phyloP scores from a whole-genome alignment of 2,329 filamentous ascomycete species.

The Emmonsiellopsis sp. region DNA sequence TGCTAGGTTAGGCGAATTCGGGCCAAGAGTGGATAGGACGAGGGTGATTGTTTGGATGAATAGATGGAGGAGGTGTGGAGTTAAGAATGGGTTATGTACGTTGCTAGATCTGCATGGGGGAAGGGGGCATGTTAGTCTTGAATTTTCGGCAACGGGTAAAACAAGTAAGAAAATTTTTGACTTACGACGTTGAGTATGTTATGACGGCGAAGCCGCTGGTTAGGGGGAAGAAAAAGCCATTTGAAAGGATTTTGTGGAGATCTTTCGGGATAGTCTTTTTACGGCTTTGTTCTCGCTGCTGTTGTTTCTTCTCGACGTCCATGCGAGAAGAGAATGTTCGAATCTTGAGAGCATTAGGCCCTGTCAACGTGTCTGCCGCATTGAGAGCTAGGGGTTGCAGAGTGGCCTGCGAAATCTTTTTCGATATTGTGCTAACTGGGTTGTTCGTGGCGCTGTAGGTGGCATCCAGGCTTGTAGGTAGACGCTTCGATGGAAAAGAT shows the following conservation, averaged over 20 bases:
- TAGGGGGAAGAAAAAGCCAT: conserved; percentile 78
- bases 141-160: conserved; percentile 13
- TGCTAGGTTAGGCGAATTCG: conserved; percentile 64
- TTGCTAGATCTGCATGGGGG: conserved; percentile 23
- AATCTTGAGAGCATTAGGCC: conserved; percentile 78
- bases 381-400: conserved; percentile 72
- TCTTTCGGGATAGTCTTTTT: conserved; percentile 59
- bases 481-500: conserved; percentile 69
- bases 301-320: conserved; percentile 49
- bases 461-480: conserved; percentile 65
- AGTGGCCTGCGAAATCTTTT: conserved; percentile 59
- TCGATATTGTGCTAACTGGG: conserved; percentile 60
- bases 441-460: conserved; percentile 48
- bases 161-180: conserved; percentile 5
- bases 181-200: conserved; percentile 43
- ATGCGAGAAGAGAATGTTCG: conserved; percentile 78
- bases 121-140: conserved; percentile 21
- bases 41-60: conserved; percentile 82
- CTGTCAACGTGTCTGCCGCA: conserved; percentile 69
- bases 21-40: conserved; percentile 72
- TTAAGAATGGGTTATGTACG: conserved; percentile 54
- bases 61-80: conserved; percentile 65
- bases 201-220: conserved; percentile 68
- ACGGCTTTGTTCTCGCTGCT: conserved; percentile 37
- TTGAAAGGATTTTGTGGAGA: conserved; percentile 64